A percentile compares a stretch with the other conserved stretches of the same genome.
phyloP scores from a whole-genome alignment of 176 grass and related monocot genomes.

The Eleusine coracana region DNA sequence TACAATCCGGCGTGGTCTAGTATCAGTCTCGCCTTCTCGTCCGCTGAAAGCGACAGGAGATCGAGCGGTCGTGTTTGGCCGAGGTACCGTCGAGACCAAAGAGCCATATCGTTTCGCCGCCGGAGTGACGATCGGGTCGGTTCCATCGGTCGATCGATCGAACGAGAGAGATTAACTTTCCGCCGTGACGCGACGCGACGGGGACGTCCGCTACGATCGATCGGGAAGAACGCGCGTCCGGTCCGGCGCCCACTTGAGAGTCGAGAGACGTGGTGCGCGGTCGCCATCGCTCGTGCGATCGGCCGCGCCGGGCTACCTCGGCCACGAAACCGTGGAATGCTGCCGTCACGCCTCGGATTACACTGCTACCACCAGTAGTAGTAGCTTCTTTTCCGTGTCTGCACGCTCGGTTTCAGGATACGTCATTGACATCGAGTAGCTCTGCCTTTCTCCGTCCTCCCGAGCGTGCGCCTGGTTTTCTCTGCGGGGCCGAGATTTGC shows the following conservation, averaged over 20 bases:
- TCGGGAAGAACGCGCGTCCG: background rate
- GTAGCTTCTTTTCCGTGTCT: background rate
- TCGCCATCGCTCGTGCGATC: background rate
- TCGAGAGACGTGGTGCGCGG: background rate
- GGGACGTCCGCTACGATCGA: conserved; percentile 30
- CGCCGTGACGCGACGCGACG: conserved; percentile 33
- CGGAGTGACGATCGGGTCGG: background rate
- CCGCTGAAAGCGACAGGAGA: background rate
- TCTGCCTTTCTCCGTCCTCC: background rate
- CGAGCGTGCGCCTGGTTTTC: background rate
- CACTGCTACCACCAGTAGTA: background rate
- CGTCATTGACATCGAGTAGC: background rate
- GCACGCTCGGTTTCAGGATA: background rate
- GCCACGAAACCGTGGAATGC: background rate
- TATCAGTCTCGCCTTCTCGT: background rate
- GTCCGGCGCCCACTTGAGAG: no score
- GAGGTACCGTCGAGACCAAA: background rate
- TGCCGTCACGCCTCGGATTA: background rate
- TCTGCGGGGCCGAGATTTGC: background rate
- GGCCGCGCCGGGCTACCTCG: background rate
- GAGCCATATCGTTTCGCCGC: background rate
- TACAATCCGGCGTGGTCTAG: background rate
- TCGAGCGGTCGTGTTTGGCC: background rate
- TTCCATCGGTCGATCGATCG: background rate
- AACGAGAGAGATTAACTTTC: background rate